Evolutionary conservation across 2,329 filamentous ascomycete species (phyloP).

Genomic region (Paraphaeosphaeria sporulosa): DNA sequence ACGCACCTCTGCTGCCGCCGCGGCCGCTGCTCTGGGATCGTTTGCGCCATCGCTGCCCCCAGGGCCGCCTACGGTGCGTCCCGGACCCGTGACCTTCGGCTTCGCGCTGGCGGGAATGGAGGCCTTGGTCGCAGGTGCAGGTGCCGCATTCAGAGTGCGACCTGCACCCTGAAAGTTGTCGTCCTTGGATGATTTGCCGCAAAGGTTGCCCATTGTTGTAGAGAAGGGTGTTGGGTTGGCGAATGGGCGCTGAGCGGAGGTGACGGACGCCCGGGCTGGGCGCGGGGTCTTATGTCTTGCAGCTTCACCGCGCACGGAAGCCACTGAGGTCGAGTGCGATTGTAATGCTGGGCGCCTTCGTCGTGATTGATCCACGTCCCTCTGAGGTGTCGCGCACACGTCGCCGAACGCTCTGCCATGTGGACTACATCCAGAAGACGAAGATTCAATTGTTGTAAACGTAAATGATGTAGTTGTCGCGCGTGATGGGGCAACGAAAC

Average conservation of each 20-base stretch:
- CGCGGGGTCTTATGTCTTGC: constrained; percentile 27
- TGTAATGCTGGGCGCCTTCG: neutral
- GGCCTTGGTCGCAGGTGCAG: constrained; percentile 53
- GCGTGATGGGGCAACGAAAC: neutral
- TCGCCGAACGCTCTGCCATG: neutral
- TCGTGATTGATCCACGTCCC: neutral
- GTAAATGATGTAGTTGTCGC: neutral
- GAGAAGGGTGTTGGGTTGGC: constrained; percentile 16
- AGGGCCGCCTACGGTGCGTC: constrained; percentile 69
- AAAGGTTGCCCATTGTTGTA: constrained; percentile 80
- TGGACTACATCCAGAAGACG: neutral
- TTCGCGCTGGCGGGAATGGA: constrained; percentile 44
- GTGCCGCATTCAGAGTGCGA: constrained; percentile 71
- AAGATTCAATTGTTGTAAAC: neutral
- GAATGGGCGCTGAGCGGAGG: constrained; percentile 31
- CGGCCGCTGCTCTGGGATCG: constrained; percentile 76
- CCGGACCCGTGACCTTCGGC: constrained; percentile 57
- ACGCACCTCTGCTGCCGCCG: constrained; percentile 83
- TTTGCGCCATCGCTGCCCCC: constrained; percentile 43
- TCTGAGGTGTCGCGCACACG: neutral
- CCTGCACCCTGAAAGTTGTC: constrained; percentile 77
- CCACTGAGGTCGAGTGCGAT: neutral
- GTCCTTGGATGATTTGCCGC: constrained; percentile 69
- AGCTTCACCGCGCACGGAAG: neutral
- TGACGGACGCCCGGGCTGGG: constrained; percentile 23